Conservation (phyloP, 2,329 filamentous ascomycete species). For the Fusarium chaquense region DNA sequence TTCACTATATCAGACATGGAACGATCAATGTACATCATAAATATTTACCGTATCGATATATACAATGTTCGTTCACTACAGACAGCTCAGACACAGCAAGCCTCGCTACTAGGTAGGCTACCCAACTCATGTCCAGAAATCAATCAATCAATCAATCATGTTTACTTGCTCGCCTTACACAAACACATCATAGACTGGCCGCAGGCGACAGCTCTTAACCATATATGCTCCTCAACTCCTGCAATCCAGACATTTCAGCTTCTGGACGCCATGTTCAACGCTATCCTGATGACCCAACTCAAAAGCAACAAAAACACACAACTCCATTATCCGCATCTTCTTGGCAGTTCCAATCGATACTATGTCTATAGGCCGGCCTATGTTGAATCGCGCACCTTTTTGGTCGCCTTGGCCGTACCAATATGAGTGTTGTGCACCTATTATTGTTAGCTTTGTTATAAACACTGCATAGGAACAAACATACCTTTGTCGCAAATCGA, state of each 20-base stretch:
- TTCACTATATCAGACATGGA: background rate
- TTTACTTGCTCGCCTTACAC: conserved; percentile 32
- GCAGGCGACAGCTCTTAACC: conserved; percentile 39
- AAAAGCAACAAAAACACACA: conserved; percentile 10
- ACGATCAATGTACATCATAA: conserved; percentile 22
- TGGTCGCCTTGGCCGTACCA: conserved; percentile 83
- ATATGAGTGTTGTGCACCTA: conserved; percentile 91
- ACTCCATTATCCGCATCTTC: conserved; percentile 11
- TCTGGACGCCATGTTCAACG: conserved; percentile 22
- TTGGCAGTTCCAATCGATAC: conserved; percentile 5
- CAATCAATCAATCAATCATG: conserved; percentile 25
- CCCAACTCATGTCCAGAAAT: conserved; percentile 40
- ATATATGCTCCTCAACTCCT: conserved; percentile 44
- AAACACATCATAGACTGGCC: conserved; percentile 40
- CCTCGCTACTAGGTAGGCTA: conserved; percentile 2
- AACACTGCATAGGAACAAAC: conserved; percentile 27
- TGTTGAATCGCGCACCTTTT: conserved; percentile 64
- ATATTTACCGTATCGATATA: conserved; percentile 43
- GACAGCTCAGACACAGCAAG: conserved; percentile 5
- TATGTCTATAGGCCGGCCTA: conserved; percentile 23
- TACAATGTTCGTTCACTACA: conserved; percentile 35
- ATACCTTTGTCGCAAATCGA: conserved; percentile 93
- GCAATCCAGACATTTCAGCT: conserved; percentile 24
- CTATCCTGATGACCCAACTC: conserved; percentile 28
- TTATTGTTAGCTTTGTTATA: conserved; percentile 11